Base-by-base conservation (phyloP, 768 basidiomycete genomes). In the Panaeolus papilionaceus region DNA sequence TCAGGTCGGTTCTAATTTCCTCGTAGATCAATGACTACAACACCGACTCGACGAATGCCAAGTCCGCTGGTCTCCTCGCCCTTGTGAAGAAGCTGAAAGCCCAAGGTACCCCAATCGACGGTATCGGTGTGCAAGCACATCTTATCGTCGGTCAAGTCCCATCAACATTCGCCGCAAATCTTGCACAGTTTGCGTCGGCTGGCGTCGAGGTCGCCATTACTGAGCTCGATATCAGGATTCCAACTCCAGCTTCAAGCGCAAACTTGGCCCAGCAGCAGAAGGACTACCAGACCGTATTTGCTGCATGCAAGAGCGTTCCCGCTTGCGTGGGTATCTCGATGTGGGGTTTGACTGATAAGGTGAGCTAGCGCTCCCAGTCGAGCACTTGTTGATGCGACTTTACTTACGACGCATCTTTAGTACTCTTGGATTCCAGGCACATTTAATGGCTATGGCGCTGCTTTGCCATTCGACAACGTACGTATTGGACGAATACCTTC, bases 191-290 rank as follows among this genome's bases (percentile, higher is more conserved):
- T 73, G 82, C 85, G 12, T 83, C 83, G 11, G 84, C 90, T 33
- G 89, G 90, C 4, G 78, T 91, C 49, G 89, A 91, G 70, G 86
- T 90, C 28, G 89, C 89, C 10, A 85, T 90, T 70, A 91, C 90
- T 2, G 90, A 90, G 73, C 83, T 91, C 61, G 89, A 91, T 72
- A 87, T 87, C 71, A 82, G 89, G 62, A 88, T 89, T 81, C 82
- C 81, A 10, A 77, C 86, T 9, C 89, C 88, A 14, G 82, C 78
- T 14, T 87, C 86, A 3, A 70, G 75, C 9, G 83, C 83, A 1
- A 77, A 84, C 39, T 79, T 86, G 39, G 79, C 76, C 37, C 87
- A 89, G 72, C 88, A 91, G 72, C 79, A 84, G 72, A 79, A 77
- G 68, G 89, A 91, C 73, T 91, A 89, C 70, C 76, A 83, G 74